Conservation (phyloP, 163 green algal genomes). For the Chlamydomonas reinhardtii region DNA sequence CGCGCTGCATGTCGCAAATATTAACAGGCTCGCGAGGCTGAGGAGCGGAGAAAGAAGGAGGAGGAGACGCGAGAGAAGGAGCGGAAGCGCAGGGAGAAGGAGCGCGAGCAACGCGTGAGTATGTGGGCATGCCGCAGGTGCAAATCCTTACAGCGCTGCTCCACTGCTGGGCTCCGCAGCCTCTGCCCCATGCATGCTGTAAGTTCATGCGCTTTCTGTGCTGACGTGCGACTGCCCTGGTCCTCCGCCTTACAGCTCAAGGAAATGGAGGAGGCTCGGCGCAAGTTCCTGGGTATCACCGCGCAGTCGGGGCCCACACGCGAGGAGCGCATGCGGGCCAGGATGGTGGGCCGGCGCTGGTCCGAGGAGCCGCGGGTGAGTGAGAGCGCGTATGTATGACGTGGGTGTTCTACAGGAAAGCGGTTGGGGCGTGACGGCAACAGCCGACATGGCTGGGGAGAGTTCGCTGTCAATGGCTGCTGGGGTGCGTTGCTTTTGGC, state of each 20-base stretch:
- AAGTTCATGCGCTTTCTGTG: no score
- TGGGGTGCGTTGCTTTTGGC: background rate
- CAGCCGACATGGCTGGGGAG: no score
- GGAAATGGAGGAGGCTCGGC: background rate
- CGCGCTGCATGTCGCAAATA: background rate
- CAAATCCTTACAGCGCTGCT: no score
- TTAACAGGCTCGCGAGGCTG: background rate
- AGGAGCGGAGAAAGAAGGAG: slow-evolving; percentile 20
- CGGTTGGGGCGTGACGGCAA: no score
- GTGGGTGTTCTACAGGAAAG: no score
- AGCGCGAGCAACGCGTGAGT: slow-evolving; percentile 26
- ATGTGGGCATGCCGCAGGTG: no score
- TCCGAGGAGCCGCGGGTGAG: background rate
- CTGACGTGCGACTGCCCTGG: no score
- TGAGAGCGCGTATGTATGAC: background rate
- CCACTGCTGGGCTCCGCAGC: no score
- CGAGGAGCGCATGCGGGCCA: slow-evolving; percentile 50
- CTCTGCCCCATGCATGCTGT: no score
- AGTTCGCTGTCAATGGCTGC: no score
- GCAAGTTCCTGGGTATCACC: background rate
- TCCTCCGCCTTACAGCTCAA: slow-evolving; percentile 1
- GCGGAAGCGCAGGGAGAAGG: slow-evolving; percentile 31
- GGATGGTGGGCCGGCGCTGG: background rate
- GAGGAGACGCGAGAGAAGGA: slow-evolving; percentile 36
- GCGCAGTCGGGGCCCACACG: slow-evolving; percentile 23